Evolutionary conservation across 345 rosid genomes (phyloP).

Genomic region (Acer yangbiense): DNA sequence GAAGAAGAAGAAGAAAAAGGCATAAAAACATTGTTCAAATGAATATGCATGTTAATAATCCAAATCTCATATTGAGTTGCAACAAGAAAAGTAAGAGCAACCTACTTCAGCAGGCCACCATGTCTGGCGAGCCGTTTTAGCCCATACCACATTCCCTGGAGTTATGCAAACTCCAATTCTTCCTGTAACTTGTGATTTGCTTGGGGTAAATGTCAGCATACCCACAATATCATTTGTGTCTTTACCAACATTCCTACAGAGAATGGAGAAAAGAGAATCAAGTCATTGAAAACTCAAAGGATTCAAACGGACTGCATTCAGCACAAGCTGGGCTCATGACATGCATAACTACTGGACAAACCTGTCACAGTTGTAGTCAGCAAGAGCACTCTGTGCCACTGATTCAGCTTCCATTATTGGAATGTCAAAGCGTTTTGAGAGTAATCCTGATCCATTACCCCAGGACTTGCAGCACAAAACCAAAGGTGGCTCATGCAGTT

Average conservation of each 20-base stretch:
- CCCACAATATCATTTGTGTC: neutral
- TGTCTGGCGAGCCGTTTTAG: slow-evolving; percentile 16
- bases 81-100: slow-evolving; percentile 2
- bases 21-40: neutral
- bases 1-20: no score
- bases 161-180: slow-evolving; percentile 23
- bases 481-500: slow-evolving; percentile 8
- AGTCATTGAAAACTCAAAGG: neutral
- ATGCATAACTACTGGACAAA: slow-evolving; percentile 3
- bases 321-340: neutral
- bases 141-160: slow-evolving; percentile 24
- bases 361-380: slow-evolving; percentile 7
- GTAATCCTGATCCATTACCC: neutral
- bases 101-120: slow-evolving; percentile 31
- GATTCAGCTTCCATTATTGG: slow-evolving; percentile 15
- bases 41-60: neutral
- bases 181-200: slow-evolving; percentile 14
- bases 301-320: neutral
- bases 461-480: slow-evolving; percentile 10
- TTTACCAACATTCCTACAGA: neutral
- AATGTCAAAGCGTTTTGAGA: slow-evolving; percentile 12
- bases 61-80: neutral
- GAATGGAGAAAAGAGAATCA: neutral
- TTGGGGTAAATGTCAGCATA: slow-evolving; percentile 9
- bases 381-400: neutral